A percentile compares a stretch with the other conserved stretches of the same genome.
Evolutionary conservation across 2,329 filamentous ascomycete genomes (phyloP).

Genomic region (Aureobasidium sp.): DNA sequence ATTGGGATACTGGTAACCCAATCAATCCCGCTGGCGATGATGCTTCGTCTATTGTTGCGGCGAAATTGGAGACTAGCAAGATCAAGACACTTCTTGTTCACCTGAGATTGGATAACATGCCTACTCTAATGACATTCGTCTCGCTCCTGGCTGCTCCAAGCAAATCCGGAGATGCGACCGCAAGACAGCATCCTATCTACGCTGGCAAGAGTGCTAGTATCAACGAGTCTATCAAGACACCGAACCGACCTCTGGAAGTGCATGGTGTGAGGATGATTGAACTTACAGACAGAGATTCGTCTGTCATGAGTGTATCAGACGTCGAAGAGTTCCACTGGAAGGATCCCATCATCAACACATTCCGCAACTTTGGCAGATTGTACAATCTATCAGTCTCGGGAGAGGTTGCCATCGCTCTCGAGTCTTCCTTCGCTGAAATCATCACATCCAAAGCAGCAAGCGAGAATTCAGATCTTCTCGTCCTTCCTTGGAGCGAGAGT

Average conservation of each 20-base stretch:
- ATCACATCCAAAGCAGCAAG: slow-evolving; percentile 67
- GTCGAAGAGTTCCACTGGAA: slow-evolving; percentile 69
- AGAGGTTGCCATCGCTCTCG: slow-evolving; percentile 81
- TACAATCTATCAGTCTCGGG: slow-evolving; percentile 87
- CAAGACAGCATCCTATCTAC: slow-evolving; percentile 42
- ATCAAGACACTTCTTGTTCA: slow-evolving; percentile 80
- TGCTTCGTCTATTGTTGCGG: slow-evolving; percentile 39
- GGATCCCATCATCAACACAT: slow-evolving; percentile 92
- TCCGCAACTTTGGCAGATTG: slow-evolving; percentile 87
- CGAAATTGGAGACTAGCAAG: slow-evolving; percentile 56
- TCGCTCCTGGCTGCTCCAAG: slow-evolving; percentile 70
- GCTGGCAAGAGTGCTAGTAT: slow-evolving; percentile 28
- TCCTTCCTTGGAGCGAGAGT: slow-evolving; percentile 92
- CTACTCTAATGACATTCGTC: slow-evolving; percentile 84
- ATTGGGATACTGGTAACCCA: slow-evolving; percentile 76
- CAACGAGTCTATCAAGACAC: slow-evolving; percentile 1
- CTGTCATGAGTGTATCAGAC: slow-evolving; percentile 94
- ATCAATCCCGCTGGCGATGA: slow-evolving; percentile 34
- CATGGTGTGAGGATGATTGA: slow-evolving; percentile 90
- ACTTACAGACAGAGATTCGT: slow-evolving; percentile 91
- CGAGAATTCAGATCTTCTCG: slow-evolving; percentile 69
- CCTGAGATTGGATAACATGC: slow-evolving; percentile 85
- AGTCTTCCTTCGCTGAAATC: slow-evolving; percentile 81
- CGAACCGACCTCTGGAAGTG: slow-evolving; percentile 67
- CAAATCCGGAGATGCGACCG: slow-evolving; percentile 43